These are phyloP conservation scores for Syncephalastrum sp. DNA, from an alignment of 371 early-diverging fungal species.

Conservation along the genomic window DNA sequence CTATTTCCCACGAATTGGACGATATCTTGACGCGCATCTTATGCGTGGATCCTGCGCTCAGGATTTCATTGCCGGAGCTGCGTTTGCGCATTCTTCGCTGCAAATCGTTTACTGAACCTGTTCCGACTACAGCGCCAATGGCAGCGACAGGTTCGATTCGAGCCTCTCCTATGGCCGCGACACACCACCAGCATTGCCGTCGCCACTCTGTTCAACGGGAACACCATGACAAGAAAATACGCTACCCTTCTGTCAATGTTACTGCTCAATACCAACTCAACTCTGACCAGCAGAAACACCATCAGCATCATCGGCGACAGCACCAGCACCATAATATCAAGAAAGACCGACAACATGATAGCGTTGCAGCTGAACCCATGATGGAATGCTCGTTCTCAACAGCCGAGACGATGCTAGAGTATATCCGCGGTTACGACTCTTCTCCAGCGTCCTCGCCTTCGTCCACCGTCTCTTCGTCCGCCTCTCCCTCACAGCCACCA, in stretches of 20 bases:
- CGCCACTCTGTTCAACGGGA: too few species aligned
- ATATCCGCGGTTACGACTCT: slow-evolving; percentile 8
- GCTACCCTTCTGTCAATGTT: background rate
- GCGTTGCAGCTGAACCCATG: too few species aligned
- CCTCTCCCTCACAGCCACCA: slow-evolving; percentile 9
- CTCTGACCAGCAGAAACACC: too few species aligned
- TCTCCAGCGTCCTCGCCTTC: slow-evolving; percentile 25
- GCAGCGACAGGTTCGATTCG: slow-evolving; percentile 2
- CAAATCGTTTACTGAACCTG: slow-evolving; percentile 43
- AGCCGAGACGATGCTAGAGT: slow-evolving; percentile 15
- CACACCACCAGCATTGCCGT: background rate
- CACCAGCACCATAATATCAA: too few species aligned
- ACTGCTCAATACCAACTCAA: too few species aligned
- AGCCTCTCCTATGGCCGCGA: background rate
- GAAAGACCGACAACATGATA: too few species aligned
- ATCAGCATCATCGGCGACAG: too few species aligned
- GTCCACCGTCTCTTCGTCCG: slow-evolving; percentile 29
- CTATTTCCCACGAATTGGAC: slow-evolving; percentile 69
- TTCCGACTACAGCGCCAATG: slow-evolving; percentile 4
- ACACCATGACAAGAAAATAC: too few species aligned
- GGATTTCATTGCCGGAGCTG: slow-evolving; percentile 70
- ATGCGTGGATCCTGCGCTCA: slow-evolving; percentile 65
- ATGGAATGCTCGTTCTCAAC: slow-evolving; percentile 6
- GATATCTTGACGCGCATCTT: slow-evolving; percentile 73
- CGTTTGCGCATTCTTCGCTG: slow-evolving; percentile 56